Conservation (phyloP, 495 filamentous ascomycete genomes). For the Daldinia loculata region DNA sequence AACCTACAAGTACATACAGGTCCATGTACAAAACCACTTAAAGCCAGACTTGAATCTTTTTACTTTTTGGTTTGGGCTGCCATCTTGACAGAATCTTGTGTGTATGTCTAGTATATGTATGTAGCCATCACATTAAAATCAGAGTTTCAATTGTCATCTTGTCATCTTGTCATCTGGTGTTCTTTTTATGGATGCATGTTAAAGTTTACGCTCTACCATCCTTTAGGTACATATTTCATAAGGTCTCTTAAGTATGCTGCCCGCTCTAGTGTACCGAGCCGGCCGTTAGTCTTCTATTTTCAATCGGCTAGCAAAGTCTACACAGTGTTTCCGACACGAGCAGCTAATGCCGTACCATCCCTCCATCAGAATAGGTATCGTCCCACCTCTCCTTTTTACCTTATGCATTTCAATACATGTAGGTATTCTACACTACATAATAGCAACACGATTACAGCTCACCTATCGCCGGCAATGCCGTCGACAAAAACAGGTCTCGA, state of each 20-base stretch:
- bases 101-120: background rate
- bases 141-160: slow-evolving; percentile 25
- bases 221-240: background rate
- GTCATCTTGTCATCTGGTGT: slow-evolving; percentile 29
- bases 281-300: background rate
- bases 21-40: background rate
- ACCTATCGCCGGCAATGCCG: too few species aligned
- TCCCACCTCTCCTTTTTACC: background rate
- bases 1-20: background rate
- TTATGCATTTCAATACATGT: background rate
- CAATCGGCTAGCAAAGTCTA: background rate
- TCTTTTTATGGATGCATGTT: background rate
- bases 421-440: too few species aligned
- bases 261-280: background rate
- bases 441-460: too few species aligned
- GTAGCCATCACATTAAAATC: slow-evolving; percentile 18
- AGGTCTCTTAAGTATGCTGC: background rate
- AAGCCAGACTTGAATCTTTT: slow-evolving; percentile 2
- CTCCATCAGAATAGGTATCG: background rate
- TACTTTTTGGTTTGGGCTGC: background rate
- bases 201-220: background rate
- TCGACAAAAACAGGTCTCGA: too few species aligned
- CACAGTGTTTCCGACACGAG: background rate
- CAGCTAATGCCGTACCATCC: background rate
- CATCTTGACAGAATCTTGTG: slow-evolving; percentile 34